Evolutionary conservation across 805 yeast genomes (phyloP), one percentile per base, ranked within the genome.

Genomic region (Schwanniomyces yamadae): DNA sequence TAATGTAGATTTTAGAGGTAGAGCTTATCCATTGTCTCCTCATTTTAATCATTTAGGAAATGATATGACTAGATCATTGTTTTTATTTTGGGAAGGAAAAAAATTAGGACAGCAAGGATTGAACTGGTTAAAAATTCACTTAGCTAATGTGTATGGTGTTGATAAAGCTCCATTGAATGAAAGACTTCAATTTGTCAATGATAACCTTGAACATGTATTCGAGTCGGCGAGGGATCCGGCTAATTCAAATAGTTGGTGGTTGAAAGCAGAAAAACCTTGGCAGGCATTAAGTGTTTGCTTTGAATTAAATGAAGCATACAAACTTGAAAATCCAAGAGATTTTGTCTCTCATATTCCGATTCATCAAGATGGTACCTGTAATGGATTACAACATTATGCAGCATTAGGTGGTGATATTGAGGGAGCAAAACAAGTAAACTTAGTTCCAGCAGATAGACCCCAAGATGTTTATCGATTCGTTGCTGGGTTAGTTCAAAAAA

Each of bases 351-450:
- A 79, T 54, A 80, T 82, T 44, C 91, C 93, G 1, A 83, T 84
- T 23, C 93, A 84, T 56, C 91, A 83, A 59, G 95, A 84, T 63
- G 95, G 95, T 48, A 83, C 93, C 0, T 84, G 95, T 64, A 84
- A 84, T 53, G 95, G 95, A 13, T 68, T 84, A 42, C 95, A 84
- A 51, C 95, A 84, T 64, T 84, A 84, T 59, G 93, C 95, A 18
- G 95, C 95, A 0, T 65, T 84, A 34, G 93, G 93, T 57, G 91
- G 93, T 64, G 95, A 84, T 60, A 48, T 75, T 12, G 90, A 80
- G 58, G 95, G 95, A 62, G 95, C 93, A 2, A 71, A 64, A 34
- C 91, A 84, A 60, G 95, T 84, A 24, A 84, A 84, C 51, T 64
- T 84, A 53, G 63, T 78, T 26, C 90, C 91, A 9, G 73, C 78